Base-by-base conservation (phyloP, 257 asterid genomes). In the Verbena officinalis region DNA sequence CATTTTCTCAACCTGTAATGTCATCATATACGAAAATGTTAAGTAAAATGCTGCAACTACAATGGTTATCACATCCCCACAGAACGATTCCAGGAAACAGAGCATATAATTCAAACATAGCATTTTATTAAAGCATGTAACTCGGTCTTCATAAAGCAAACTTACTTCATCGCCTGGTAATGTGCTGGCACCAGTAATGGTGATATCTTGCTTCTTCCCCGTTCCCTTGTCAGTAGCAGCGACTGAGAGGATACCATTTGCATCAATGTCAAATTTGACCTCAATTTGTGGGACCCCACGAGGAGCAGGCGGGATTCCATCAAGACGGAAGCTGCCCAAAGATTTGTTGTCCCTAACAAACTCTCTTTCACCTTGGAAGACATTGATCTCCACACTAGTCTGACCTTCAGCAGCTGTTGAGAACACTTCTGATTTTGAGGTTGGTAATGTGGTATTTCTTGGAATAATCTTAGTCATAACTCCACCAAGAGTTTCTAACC, bases 381-480 rank as follows among this genome's bases (percentile, higher is more conserved):
- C 99, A 72, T 86, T 93, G 59, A 93, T 93, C 73, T 93, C 99
- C 4, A 93, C 99, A 63, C 99, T 93, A 5, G 97, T 86, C 83
- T 93, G 99, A 52, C 99, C 97, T 80, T 93, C 99, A 31, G 99
- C 97, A 63, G 99, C 99, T 0, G 98, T 93, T 3, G 98, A 93
- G 90, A 93, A 93, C 34, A 93, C 98, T 81, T 93, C 98, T 1
- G 98, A 93, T 73, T 89, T 93, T 23, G 98, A 93, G 3, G 98
- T 89, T 64, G 98, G 98, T 63, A 93, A 67, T 49, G 98, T 93
- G 2, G 98, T 93, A 62, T 93, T 93, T 67, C 98, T 78, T 31
- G 97, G 86, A 52, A 93, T 93, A 67, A 93, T 93, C 82, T 93
- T 92, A 17, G 98, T 93, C 98, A 93, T 93, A 20, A 93, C 98